Evolutionary conservation across 2,329 filamentous ascomycete genomes (phyloP).

Genomic region (Cadophora gregata): DNA sequence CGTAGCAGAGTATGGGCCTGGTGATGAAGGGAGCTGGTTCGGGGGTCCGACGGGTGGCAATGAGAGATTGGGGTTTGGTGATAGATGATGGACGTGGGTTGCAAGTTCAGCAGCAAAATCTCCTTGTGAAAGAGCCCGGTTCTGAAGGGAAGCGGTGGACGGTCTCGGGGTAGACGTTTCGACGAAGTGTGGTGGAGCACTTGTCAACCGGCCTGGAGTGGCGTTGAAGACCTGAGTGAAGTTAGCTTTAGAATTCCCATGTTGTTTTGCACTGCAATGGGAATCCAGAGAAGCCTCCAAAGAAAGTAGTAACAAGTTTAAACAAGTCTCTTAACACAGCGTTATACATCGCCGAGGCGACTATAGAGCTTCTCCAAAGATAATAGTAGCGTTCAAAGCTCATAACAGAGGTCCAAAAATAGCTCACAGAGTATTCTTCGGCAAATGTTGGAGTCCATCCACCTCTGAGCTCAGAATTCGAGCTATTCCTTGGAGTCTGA

Average conservation of each 20-base stretch:
- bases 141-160: conserved; percentile 44
- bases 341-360: neutral
- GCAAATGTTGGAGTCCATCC: conserved; percentile 67
- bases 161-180: conserved; percentile 38
- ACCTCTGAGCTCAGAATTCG: conserved; percentile 55
- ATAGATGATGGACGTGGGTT: conserved; percentile 68
- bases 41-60: conserved; percentile 66
- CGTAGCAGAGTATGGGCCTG: conserved; percentile 47
- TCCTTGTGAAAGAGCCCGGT: conserved; percentile 54
- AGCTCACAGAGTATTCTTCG: conserved; percentile 64
- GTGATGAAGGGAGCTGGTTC: conserved; percentile 63
- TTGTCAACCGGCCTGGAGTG: conserved; percentile 63
- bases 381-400: neutral
- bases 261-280: neutral
- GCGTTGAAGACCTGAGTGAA: conserved; percentile 55
- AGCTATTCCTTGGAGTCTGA: conserved; percentile 60
- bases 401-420: neutral
- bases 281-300: neutral
- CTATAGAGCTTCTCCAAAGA: neutral
- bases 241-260: conserved; percentile 13
- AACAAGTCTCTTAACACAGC: neutral
- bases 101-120: conserved; percentile 57
- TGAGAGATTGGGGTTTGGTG: conserved; percentile 56
- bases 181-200: conserved; percentile 38
- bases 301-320: neutral